Evolutionary conservation across 495 filamentous ascomycete genomes (phyloP), one percentile per base, ranked within the genome.

Genomic region (Aspergillus baeticus): DNA sequence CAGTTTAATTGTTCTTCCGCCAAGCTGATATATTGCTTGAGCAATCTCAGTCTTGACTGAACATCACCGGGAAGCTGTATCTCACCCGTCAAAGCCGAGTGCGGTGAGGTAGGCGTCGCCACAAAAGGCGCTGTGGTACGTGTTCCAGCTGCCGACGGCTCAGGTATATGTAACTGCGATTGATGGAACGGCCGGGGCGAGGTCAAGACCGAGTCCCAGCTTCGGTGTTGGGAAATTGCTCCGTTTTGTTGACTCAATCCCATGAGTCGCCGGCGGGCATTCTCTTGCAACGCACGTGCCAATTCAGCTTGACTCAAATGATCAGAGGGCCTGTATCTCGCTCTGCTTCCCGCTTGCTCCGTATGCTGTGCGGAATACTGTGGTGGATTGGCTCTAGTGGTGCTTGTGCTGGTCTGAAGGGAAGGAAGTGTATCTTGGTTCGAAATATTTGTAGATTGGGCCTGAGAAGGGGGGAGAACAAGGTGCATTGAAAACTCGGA

Each of bases 401-500:
- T 26, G 34, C 26, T 36, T 10, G 47, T 26, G 34, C 36, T 36
- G 33, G 10, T 20, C 15, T 17, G 47, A 1, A 23, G 6, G 2
- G 34, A 34, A 47, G 5, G 33, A 21, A 26, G 26, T 7, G 42
- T 26, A 23, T 17, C 33, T 6, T 15, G 37, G 10, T 17, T 18
- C 13, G 46, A 14, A 15, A 37, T 23, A 26, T 42, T 45, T 39
- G 53, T 21, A 31, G 51, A 21, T 55, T 38, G 41, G 44, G 51
- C 1, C 20, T 70, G 59, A n/a, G 64, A 63, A 17, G 72, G 75
- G 29, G 78, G 69, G 20, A 89, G 64, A 6, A 86, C 86, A n/a
- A 91, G 79, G 65, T 91, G 87, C 7, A 91, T 71, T 6, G 67
- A 69, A 53, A 69, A 60, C 47, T 62, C 64, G 7, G 54, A 36